Evolutionary conservation across 2,329 filamentous ascomycete species (phyloP).

Genomic region (Trichoderma koningiopsis): DNA sequence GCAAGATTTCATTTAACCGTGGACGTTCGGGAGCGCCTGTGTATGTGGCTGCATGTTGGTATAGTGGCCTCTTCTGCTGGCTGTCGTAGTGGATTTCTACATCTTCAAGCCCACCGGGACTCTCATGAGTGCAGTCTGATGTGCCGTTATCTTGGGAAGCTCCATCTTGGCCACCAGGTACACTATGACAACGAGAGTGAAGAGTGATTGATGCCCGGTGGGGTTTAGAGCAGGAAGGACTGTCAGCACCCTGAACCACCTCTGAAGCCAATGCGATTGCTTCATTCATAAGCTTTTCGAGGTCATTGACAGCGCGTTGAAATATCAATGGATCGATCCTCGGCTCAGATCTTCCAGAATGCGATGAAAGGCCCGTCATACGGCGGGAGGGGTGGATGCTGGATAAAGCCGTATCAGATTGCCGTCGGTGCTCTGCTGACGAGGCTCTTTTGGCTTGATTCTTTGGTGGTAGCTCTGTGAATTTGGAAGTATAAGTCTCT

Average conservation of each 20-base stretch:
- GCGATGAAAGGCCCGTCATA: slow-evolving; percentile 28
- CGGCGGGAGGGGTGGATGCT: slow-evolving; percentile 28
- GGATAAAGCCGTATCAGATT: slow-evolving; percentile 32
- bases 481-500: slow-evolving; percentile 33
- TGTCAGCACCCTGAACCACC: slow-evolving; percentile 40
- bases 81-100: slow-evolving; percentile 21
- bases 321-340: slow-evolving; percentile 37
- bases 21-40: slow-evolving; percentile 31
- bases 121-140: slow-evolving; percentile 18
- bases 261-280: slow-evolving; percentile 48
- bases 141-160: slow-evolving; percentile 14
- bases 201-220: slow-evolving; percentile 27
- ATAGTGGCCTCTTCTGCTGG: slow-evolving; percentile 26
- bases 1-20: slow-evolving; percentile 33
- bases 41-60: slow-evolving; percentile 35
- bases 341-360: slow-evolving; percentile 31
- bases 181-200: slow-evolving; percentile 23
- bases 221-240: slow-evolving; percentile 22
- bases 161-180: neutral
- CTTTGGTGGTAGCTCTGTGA: slow-evolving; percentile 35
- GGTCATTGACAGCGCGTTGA: slow-evolving; percentile 43
- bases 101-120: slow-evolving; percentile 17
- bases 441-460: slow-evolving; percentile 18
- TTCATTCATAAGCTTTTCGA: slow-evolving; percentile 52
- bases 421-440: slow-evolving; percentile 28